These are phyloP conservation scores for Diaporthe velutina DNA, from an alignment of 2,329 filamentous ascomycete species.

Conservation along the genomic window DNA sequence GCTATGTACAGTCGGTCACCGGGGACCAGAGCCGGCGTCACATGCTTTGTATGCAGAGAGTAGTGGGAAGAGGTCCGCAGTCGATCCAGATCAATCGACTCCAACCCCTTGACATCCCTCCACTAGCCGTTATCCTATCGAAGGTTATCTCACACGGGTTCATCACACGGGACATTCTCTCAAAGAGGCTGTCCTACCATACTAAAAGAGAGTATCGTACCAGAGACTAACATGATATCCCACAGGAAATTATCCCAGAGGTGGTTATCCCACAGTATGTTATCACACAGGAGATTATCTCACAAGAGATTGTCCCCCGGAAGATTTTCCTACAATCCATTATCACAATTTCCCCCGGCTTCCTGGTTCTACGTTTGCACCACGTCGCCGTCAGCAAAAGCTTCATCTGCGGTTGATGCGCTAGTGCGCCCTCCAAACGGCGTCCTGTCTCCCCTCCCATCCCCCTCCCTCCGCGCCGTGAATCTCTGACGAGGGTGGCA, in stretches of 20 bases:
- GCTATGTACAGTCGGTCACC: neutral
- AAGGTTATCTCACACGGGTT: neutral
- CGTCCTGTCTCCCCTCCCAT: neutral
- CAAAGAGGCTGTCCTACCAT: neutral
- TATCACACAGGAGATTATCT: too few relatives aligned
- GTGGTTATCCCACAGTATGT: too few relatives aligned
- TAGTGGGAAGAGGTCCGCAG: neutral
- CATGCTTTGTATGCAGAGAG: neutral
- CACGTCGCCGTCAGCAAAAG: conserved; percentile 12
- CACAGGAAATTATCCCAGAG: neutral
- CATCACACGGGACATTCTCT: neutral
- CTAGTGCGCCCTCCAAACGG: conserved; percentile 2
- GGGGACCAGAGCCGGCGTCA: conserved; percentile 17
- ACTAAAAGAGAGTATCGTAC: neutral
- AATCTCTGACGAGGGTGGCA: conserved; percentile 10
- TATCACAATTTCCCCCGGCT: too few relatives aligned
- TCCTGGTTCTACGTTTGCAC: neutral
- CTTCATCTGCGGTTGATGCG: neutral
- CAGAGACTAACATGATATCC: neutral
- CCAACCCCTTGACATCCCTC: neutral
- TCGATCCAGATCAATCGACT: neutral
- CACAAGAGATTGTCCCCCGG: too few relatives aligned
- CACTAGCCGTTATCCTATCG: neutral
- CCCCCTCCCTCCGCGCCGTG: neutral
- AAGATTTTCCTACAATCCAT: neutral